These are phyloP conservation scores for Phytophthora foliorum DNA, from an alignment of 352 stramenopile genomes.

Conservation along the genomic window DNA sequence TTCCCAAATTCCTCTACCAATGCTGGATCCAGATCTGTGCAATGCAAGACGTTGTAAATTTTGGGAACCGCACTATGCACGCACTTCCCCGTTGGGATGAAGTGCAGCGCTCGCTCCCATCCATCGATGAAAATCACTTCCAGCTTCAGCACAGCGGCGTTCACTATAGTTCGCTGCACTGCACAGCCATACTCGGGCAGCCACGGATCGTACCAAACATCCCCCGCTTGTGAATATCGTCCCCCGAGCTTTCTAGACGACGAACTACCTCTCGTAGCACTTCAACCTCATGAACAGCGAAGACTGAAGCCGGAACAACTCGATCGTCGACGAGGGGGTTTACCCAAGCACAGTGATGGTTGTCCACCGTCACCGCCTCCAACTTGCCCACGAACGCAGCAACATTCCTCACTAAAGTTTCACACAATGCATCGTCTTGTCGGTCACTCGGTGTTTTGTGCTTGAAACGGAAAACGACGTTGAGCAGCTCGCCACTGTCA, in stretches of 20 bases:
- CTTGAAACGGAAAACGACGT: neutral
- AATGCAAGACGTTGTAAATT: constrained; percentile 34
- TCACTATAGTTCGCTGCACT: constrained; percentile 42
- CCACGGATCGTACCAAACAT: constrained; percentile 51
- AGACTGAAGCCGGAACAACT: constrained; percentile 17
- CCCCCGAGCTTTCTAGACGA: constrained; percentile 1
- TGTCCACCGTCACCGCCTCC: constrained; percentile 2
- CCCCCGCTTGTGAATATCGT: constrained; percentile 19
- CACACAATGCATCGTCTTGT: neutral
- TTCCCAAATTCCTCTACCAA: constrained; percentile 17
- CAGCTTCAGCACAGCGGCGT: constrained; percentile 28
- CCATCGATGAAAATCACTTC: constrained; percentile 54
- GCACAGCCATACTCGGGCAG: constrained; percentile 57
- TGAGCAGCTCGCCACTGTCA: neutral
- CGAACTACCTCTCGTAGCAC: constrained; percentile 23
- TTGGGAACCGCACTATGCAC: constrained; percentile 52
- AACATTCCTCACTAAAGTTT: neutral
- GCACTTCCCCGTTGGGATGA: constrained; percentile 31
- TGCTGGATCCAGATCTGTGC: constrained; percentile 30
- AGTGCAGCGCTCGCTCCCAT: constrained; percentile 53
- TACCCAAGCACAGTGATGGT: constrained; percentile 3
- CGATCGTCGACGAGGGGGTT: constrained; percentile 22
- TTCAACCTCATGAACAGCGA: constrained; percentile 32
- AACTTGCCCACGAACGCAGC: neutral
- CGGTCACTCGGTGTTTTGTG: neutral